Evolutionary conservation across 306 rosid genomes (phyloP).

Genomic region (Crotalaria pallida): DNA sequence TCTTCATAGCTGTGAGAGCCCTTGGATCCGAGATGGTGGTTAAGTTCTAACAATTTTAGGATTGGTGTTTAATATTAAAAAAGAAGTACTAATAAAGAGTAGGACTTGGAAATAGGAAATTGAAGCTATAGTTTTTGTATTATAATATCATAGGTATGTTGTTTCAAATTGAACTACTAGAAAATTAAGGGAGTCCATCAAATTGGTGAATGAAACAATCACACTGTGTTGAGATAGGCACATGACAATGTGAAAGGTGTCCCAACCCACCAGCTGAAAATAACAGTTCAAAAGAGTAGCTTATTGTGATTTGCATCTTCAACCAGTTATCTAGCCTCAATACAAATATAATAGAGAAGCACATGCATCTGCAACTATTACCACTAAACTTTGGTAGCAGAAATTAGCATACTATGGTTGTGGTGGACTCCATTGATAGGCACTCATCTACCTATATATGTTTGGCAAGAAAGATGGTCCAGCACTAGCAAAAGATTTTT

Average conservation of each 20-base stretch:
- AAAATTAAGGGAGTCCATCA: not conserved
- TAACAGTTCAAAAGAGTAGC: conserved; percentile 25
- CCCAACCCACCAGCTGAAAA: conserved; percentile 35
- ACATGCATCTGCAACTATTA: conserved; percentile 19
- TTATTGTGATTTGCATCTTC: conserved; percentile 22
- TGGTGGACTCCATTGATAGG: conserved; percentile 27
- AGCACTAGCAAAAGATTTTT: not conserved
- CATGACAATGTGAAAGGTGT: conserved; percentile 20
- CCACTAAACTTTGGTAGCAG: conserved; percentile 21
- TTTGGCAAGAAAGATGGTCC: conserved; percentile 13
- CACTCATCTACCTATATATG: conserved; percentile 18
- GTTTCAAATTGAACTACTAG: not conserved
- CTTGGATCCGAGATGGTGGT: too few species aligned
- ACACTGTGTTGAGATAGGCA: not conserved
- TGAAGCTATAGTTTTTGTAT: not conserved
- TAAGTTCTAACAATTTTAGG: too few species aligned
- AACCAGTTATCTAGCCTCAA: not conserved
- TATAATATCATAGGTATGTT: not conserved
- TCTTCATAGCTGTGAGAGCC: too few species aligned
- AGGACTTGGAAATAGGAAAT: not conserved
- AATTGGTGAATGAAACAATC: conserved; percentile 4
- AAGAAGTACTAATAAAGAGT: too few species aligned
- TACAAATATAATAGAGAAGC: conserved; percentile 23
- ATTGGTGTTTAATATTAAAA: too few species aligned
- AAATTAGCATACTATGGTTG: conserved; percentile 10